These are phyloP conservation scores for Aureobasidium uvarum DNA, from an alignment of 2,329 filamentous ascomycete species.

Conservation along the genomic window DNA sequence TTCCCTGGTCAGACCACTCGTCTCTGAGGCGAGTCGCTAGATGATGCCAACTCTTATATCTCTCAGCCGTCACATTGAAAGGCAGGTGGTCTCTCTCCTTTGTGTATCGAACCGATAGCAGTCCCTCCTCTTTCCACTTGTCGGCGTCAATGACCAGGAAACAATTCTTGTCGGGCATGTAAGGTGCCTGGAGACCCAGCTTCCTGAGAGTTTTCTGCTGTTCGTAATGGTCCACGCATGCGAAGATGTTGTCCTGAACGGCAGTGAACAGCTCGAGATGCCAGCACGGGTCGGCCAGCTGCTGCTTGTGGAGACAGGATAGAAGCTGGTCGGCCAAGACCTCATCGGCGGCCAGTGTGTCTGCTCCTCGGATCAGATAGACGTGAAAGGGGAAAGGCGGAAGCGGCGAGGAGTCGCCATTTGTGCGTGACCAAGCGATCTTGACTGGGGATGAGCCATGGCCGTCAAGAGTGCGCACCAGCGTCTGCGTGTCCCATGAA, in stretches of 20 bases:
- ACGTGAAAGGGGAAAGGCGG: background rate
- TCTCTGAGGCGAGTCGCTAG: background rate
- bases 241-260: background rate
- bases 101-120: background rate
- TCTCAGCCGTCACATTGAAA: background rate
- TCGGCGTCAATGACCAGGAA: background rate
- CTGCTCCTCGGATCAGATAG: background rate
- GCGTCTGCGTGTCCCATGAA: background rate
- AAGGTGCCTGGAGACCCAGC: background rate
- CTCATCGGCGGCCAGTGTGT: background rate
- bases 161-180: constrained; percentile 10
- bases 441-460: background rate
- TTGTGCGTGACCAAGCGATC: background rate
- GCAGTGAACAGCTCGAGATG: background rate
- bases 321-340: background rate
- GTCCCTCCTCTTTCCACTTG: background rate
- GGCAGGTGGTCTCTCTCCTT: background rate
- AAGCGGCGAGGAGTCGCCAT: background rate
- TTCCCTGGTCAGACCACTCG: background rate
- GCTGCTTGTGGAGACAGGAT: background rate
- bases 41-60: background rate
- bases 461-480: background rate
- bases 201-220: background rate
- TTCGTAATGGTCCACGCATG: constrained; percentile 1
- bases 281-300: background rate